Evolutionary conservation across 2,329 filamentous ascomycete species (phyloP).

Genomic region (Alternaria gansuensis): DNA sequence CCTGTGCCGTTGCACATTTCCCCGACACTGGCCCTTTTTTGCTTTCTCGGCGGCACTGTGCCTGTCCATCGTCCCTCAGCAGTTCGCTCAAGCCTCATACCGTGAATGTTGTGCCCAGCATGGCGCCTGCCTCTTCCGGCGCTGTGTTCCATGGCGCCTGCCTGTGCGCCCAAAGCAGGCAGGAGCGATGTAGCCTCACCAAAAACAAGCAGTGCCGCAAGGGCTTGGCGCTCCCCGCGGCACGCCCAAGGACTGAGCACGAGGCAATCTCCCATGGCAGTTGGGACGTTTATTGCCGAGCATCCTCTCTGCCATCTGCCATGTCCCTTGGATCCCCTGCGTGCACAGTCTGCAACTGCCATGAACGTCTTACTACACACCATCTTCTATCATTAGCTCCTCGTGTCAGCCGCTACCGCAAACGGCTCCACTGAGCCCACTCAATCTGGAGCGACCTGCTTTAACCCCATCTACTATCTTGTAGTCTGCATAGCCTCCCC

Average conservation of each 20-base stretch:
- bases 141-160: slow-evolving; percentile 9
- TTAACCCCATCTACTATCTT: neutral
- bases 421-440: slow-evolving; percentile 8
- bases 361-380: neutral
- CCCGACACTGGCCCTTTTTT: slow-evolving; percentile 3
- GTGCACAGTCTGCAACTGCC: neutral
- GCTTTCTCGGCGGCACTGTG: neutral
- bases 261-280: slow-evolving; percentile 17
- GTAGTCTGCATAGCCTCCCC: slow-evolving; percentile 7
- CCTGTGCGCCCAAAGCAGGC: slow-evolving; percentile 6
- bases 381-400: slow-evolving; percentile 8
- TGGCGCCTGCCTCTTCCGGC: slow-evolving; percentile 8
- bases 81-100: neutral
- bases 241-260: neutral
- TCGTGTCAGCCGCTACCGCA: slow-evolving; percentile 15
- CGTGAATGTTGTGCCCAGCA: neutral
- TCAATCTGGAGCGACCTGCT: slow-evolving; percentile 13
- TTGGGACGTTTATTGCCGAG: neutral
- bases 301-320: neutral
- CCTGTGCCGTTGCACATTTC: neutral
- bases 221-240: slow-evolving; percentile 12
- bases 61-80: neutral
- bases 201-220: slow-evolving; percentile 17
- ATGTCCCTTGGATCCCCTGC: slow-evolving; percentile 4
- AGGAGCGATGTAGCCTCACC: slow-evolving; percentile 4